Base-by-base conservation (phyloP, 257 asterid genomes). In the Fraxinus americana region DNA sequence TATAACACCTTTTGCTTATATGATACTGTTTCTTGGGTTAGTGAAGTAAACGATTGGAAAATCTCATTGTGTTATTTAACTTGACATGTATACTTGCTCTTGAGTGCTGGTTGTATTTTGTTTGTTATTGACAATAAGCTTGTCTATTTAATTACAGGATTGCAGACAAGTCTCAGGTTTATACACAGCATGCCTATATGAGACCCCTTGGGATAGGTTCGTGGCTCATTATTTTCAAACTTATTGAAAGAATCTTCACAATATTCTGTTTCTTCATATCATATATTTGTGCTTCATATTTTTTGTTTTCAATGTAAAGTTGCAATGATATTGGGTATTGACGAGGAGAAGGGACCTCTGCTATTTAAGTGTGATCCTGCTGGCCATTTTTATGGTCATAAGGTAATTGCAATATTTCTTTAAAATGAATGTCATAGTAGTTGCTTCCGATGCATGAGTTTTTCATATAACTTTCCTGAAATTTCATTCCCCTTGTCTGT, bases 281-380 rank as follows among this genome's bases (percentile, higher is more conserved):
- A 75, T 70, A 13, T 32, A 9, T 43, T 75, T 48, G 14, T 77
- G 25, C 30, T 50, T 78, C 75, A 19, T 39, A 12, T 66, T 50
- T 76, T 61, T 70, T 30, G 13, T 82, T 77, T 76, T 50, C 48
- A 79, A 52, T 74, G 38, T 84, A 19, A 74, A 96, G 98, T 96
- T 85, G 96, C 98, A 5, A 96, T 96, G 98, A 83, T 96, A 79
- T 83, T 96, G 94, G 98, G 97, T 48, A 87, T 96, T 72, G 99
- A 96, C 59, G 96, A 92, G 78, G 99, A 96, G 90, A 89, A 80
- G 79, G 99, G 99, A 39, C 98, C 99, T 75, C 98, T 91, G 81
- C 98, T 96, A 80, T 96, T 94, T 88, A 96, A 96, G 79, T 96
- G 99, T 81, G 99, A 96, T 76, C 99, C 99, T n/a, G 99, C 99